These are phyloP conservation scores for Pseudisothecium myosuroides DNA, from an alignment of 225 moss, liverwort and hornwort species.

Conservation along the genomic window DNA sequence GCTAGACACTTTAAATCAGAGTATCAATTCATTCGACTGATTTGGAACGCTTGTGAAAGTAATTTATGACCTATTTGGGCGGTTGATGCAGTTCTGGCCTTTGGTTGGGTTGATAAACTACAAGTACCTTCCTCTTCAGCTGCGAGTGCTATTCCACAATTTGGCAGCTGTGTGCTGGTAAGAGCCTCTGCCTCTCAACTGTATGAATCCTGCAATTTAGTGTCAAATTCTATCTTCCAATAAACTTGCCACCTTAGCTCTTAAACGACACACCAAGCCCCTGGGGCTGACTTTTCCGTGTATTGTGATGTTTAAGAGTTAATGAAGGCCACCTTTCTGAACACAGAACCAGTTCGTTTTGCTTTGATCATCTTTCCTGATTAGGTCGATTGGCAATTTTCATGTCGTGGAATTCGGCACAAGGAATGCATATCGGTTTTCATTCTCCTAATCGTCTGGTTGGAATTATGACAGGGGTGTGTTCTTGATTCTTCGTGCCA, in stretches of 20 bases:
- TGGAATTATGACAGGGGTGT: slow-evolving; percentile 4
- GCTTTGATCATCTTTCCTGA: not conserved
- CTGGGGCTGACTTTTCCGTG: not conserved
- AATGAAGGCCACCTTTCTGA: not conserved
- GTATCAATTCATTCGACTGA: not conserved
- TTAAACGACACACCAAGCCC: too few relatives aligned
- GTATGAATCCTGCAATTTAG: not conserved
- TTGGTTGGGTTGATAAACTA: slow-evolving; percentile 78
- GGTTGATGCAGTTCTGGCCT: slow-evolving; percentile 83
- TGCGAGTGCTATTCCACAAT: slow-evolving; percentile 80
- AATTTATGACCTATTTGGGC: not conserved
- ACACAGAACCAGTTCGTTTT: not conserved
- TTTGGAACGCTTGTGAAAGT: not conserved
- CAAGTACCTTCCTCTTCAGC: slow-evolving; percentile 66
- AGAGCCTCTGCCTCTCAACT: not conserved
- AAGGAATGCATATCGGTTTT: not conserved
- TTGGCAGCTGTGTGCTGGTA: slow-evolving; percentile 93
- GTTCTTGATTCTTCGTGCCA: slow-evolving; percentile 47
- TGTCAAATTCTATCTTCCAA: not conserved
- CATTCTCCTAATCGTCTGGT: not conserved
- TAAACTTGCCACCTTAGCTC: not conserved
- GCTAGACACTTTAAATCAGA: not conserved
- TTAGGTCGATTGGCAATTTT: not conserved
- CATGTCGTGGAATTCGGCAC: not conserved
- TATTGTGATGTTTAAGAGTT: not conserved